These are phyloP conservation scores for Austroboletus novae-zelandiae DNA, from an alignment of 1,284 basidiomycete species.

Conservation along the genomic window DNA sequence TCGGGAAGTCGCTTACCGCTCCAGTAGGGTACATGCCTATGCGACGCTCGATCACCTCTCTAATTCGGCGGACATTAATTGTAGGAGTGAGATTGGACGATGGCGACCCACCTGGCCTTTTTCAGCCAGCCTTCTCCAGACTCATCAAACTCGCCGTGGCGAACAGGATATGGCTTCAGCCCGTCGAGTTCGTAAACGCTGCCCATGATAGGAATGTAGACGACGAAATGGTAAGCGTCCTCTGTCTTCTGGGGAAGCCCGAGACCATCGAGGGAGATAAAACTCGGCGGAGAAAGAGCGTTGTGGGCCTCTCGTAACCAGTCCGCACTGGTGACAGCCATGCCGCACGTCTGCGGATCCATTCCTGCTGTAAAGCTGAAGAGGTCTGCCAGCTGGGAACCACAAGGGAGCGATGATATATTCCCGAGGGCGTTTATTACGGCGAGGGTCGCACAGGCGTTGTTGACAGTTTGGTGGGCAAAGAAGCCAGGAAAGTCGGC, in stretches of 20 bases:
- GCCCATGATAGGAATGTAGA: slow-evolving; percentile 83
- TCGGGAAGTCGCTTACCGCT: slow-evolving; percentile 54
- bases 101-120: slow-evolving; percentile 58
- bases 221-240: slow-evolving; percentile 92
- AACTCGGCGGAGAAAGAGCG: slow-evolving; percentile 83
- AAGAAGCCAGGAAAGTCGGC: slow-evolving; percentile 82
- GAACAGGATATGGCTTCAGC: slow-evolving; percentile 73
- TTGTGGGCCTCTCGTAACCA: slow-evolving; percentile 86
- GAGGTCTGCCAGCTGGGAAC: slow-evolving; percentile 72
- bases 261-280: slow-evolving; percentile 76
- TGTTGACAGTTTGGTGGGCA: slow-evolving; percentile 91
- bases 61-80: slow-evolving; percentile 31
- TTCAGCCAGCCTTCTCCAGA: slow-evolving; percentile 77
- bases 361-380: slow-evolving; percentile 78
- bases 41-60: slow-evolving; percentile 79
- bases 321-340: slow-evolving; percentile 84
- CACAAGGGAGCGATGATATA: slow-evolving; percentile 67
- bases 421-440: slow-evolving; percentile 93
- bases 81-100: not conserved
- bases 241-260: slow-evolving; percentile 69
- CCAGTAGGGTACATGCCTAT: slow-evolving; percentile 86
- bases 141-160: slow-evolving; percentile 69
- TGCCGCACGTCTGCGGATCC: slow-evolving; percentile 83
- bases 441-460: slow-evolving; percentile 90
- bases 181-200: slow-evolving; percentile 90